These are phyloP conservation scores for Pyrenophora teres DNA, from an alignment of 2,329 filamentous ascomycete genomes.

Conservation along the genomic window DNA sequence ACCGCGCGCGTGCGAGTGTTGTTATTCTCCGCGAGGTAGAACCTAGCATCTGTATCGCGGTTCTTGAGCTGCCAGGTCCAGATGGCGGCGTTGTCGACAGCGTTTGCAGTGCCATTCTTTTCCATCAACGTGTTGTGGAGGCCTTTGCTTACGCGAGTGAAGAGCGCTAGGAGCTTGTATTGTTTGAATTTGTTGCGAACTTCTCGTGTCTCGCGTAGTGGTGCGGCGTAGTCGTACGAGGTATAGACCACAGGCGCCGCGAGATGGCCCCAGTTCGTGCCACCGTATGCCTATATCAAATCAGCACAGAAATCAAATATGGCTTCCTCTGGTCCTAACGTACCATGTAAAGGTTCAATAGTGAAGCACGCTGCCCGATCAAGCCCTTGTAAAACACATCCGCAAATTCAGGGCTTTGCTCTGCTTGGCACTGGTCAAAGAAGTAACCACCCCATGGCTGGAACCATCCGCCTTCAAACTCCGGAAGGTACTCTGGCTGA, in stretches of 20 bases:
- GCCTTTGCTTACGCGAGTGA: slow-evolving; percentile 58
- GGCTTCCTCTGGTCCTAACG: slow-evolving; percentile 28
- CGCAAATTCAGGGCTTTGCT: slow-evolving; percentile 55
- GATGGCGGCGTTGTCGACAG: slow-evolving; percentile 46
- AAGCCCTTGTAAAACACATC: slow-evolving; percentile 64
- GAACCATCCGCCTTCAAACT: slow-evolving; percentile 61
- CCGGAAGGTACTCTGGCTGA: slow-evolving; percentile 59
- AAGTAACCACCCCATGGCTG: slow-evolving; percentile 59
- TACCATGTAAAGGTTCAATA: slow-evolving; percentile 59
- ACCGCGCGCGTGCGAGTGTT: slow-evolving; percentile 52
- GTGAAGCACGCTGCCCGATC: slow-evolving; percentile 56
- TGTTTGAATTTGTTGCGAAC: slow-evolving; percentile 59
- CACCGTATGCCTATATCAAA: slow-evolving; percentile 43
- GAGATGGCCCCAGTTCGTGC: slow-evolving; percentile 61
- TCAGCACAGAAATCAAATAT: neutral
- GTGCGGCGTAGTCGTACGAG: slow-evolving; percentile 55
- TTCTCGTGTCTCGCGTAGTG: slow-evolving; percentile 59
- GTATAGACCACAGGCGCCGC: slow-evolving; percentile 52
- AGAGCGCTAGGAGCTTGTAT: slow-evolving; percentile 60
- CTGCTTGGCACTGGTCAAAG: slow-evolving; percentile 56
- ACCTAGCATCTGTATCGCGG: slow-evolving; percentile 55
- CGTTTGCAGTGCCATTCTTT: slow-evolving; percentile 60
- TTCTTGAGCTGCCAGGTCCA: slow-evolving; percentile 61
- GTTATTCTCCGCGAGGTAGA: slow-evolving; percentile 57
- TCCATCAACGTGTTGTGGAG: slow-evolving; percentile 59